These are phyloP conservation scores for Dipteronia dyeriana DNA, from an alignment of 345 rosid species.

Conservation along the genomic window DNA sequence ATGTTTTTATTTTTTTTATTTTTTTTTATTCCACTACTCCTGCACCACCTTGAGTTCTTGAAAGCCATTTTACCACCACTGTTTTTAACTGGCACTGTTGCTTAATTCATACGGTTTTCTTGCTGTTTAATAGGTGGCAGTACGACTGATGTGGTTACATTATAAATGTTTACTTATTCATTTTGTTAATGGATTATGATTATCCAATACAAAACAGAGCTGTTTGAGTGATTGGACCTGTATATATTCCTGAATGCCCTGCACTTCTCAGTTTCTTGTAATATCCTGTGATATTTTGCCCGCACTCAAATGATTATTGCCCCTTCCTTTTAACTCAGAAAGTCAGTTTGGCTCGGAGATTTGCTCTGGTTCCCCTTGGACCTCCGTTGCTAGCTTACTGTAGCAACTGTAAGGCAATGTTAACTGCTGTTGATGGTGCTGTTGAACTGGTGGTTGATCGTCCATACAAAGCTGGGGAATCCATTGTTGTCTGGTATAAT, in stretches of 20 bases:
- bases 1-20: not conserved
- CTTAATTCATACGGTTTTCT: not conserved
- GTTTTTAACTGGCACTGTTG: not conserved
- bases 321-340: constrained; percentile 55
- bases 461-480: constrained; percentile 81
- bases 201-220: not conserved
- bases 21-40: not conserved
- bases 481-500: constrained; percentile 83
- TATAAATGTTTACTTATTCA: not conserved
- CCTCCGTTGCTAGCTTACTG: constrained; percentile 92
- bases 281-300: not conserved
- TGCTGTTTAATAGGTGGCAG: not conserved
- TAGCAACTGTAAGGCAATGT: constrained; percentile 95
- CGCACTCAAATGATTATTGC: constrained; percentile 19
- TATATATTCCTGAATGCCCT: not conserved
- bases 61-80: not conserved
- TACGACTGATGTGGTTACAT: not conserved
- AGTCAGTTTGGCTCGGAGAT: constrained; percentile 93
- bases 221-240: not conserved
- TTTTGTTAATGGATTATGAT: not conserved
- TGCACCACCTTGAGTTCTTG: not conserved
- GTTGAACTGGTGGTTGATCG: constrained; percentile 90
- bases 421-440: constrained; percentile 78
- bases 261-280: not conserved
- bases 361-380: constrained; percentile 98